Evolutionary conservation across 78 protist genomes (phyloP), one percentile per base, ranked within the genome.

Genomic region (Dictyostelium citrinum): DNA sequence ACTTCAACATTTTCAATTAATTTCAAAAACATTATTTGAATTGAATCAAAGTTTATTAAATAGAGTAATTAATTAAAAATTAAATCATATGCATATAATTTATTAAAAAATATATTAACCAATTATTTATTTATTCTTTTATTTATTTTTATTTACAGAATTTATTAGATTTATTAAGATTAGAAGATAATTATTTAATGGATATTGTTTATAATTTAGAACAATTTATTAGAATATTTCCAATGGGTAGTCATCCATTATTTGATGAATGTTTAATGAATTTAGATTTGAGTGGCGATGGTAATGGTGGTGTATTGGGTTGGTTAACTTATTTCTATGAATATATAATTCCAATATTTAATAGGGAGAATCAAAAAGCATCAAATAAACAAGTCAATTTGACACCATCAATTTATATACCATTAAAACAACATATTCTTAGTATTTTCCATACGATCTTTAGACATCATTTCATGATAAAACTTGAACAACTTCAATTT

Each of bases 131-230:
- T 55, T 5, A 55, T 55, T 20, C 16, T 55, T 55, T 12, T 20
- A 5, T 17, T 71, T 0, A 71, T 16, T 64, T 27, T 64, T n/a
- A 24, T 27, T 33, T 8, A 20, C 2, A 86, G 84, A 77, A 67
- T n/a, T 22, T 61, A 43, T 43, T 78, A 16, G 93, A 88, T 78
- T 68, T 88, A 11, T 7, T 88, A 12, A 78, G 67, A 64, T 43
- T 88, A 24, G 93, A 88, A 68, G 93, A 88, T 78, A 24, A 46
- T 16, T 88, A 64, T 45, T 20, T 88, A 46, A 24, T 78, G 43
- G 93, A 88, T 78, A 78, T 88, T 31, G 67, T 49, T 1, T 88
- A 46, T 78, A 67, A 43, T 51, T 31, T 88, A 11, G 81, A 88
- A n/a, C 27, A 39, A 31, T 88, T 78, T 39, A 3, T 78, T 5